These are phyloP conservation scores for Pleurotus giganteus DNA, from an alignment of 768 basidiomycete species.

Conservation along the genomic window DNA sequence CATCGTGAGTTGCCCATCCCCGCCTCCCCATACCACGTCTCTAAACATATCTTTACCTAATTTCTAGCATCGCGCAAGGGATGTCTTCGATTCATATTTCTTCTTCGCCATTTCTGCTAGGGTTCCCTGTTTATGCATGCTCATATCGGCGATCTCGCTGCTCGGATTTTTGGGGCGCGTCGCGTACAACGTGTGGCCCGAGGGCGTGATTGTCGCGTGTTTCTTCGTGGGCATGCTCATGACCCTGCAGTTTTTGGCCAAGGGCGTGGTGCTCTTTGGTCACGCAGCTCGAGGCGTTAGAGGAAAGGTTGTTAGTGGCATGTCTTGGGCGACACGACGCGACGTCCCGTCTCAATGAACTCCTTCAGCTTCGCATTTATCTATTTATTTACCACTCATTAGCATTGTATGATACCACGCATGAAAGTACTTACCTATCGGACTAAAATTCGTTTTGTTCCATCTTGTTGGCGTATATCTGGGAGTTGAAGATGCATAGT, in stretches of 20 bases:
- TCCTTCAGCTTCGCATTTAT: no score
- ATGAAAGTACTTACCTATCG: no score
- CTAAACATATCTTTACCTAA: background rate
- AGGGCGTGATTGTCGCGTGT: slow-evolving; percentile 57
- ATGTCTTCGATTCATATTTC: slow-evolving; percentile 58
- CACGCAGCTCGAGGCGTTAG: background rate
- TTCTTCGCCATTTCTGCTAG: slow-evolving; percentile 71
- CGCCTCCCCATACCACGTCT: background rate
- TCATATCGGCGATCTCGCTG: slow-evolving; percentile 52
- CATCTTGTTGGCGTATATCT: no score
- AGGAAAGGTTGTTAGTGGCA: background rate
- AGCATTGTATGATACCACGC: no score
- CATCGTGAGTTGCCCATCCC: slow-evolving; percentile 37
- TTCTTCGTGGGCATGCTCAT: slow-evolving; percentile 57
- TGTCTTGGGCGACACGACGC: no score
- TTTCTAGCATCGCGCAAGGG: slow-evolving; percentile 43
- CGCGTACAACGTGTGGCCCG: slow-evolving; percentile 63
- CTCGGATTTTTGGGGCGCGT: slow-evolving; percentile 60
- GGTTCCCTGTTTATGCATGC: slow-evolving; percentile 60
- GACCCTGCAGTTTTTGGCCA: slow-evolving; percentile 66
- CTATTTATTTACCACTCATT: no score
- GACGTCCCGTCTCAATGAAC: no score
- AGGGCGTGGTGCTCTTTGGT: slow-evolving; percentile 28
- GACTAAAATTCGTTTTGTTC: no score
- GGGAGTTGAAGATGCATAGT: no score